Conservation (phyloP, 345 rosid genomes). For the Populus tremula region DNA sequence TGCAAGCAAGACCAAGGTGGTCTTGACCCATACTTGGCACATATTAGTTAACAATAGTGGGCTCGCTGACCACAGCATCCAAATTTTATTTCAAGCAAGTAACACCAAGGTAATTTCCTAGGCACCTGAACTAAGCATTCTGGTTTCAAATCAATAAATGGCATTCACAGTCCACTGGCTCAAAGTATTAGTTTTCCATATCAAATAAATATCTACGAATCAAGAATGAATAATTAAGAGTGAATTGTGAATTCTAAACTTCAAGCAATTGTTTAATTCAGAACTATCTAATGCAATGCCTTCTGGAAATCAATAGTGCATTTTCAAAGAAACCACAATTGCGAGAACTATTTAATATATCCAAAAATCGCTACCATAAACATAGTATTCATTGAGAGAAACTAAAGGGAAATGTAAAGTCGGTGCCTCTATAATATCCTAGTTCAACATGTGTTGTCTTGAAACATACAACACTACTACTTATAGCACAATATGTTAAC, state of each 20-base stretch:
- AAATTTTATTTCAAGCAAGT: neutral
- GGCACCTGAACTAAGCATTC: neutral
- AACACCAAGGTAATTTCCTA: neutral
- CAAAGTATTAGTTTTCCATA: neutral
- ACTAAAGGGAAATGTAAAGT: too few relatives aligned
- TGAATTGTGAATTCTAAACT: neutral
- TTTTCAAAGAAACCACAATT: too few relatives aligned
- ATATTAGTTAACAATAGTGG: neutral
- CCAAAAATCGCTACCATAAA: too few relatives aligned
- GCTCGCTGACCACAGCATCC: neutral
- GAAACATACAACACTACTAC: too few relatives aligned
- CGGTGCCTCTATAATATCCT: too few relatives aligned
- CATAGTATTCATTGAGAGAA: too few relatives aligned
- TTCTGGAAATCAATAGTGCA: too few relatives aligned
- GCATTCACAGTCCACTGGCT: neutral
- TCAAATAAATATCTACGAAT: neutral
- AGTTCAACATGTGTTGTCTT: too few relatives aligned
- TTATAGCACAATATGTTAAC: too few relatives aligned
- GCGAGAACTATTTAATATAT: too few relatives aligned
- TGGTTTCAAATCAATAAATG: neutral
- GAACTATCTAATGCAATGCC: too few relatives aligned
- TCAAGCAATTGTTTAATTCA: neutral
- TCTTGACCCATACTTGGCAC: neutral
- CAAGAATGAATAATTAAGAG: neutral
- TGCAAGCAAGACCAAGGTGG: neutral